Base-by-base conservation (phyloP, 306 rosid genomes). In the Castanopsis chinensis region DNA sequence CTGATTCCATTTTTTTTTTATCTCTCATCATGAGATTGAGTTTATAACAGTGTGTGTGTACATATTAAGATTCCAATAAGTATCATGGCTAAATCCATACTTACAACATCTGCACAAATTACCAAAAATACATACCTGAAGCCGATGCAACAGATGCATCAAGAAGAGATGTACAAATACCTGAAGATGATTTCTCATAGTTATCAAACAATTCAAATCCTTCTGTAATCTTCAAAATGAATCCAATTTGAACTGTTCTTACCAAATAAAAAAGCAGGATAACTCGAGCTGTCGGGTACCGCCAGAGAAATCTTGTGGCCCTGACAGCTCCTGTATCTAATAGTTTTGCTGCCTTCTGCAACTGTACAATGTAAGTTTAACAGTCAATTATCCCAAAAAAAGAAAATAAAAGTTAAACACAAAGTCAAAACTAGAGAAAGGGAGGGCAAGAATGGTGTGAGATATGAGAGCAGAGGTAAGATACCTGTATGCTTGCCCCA, bases 251-350 rank as follows among this genome's bases (percentile, higher is more conserved):
- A 73, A 57, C 49, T 55, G 69, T 52, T 77, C 86, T 89, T 86
- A 95, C 99, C 94, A 95, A 82, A 84, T 95, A 95, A 87, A 87
- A 90, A 30, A 95, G 90, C 79, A 95, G 77, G 81, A 77, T 59
- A 71, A 95, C 90, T 67, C 98, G 90, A 81, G 99, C 99, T 45
- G 89, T 89, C 10, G 99, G 99, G 87, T 95, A 90, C 65, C 90
- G 96, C 99, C 99, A 91, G 56, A 95, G 98, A 87, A 95, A 95
- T 84, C 97, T 89, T 6, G 99, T 93, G 71, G 99, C 99, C 88
- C 99, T 88, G 53, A 93, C 98, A 58, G 99, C 97, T 78, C 98
- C 98, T 45, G 98, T 83, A 77, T 95, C 99, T 76, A 95, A 78
- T 49, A 95, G 83, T 84, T 95, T 95, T 21, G 97, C 96, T 56